A percentile compares a stretch with the other conserved stretches of the same genome.
Evolutionary conservation across 768 basidiomycete species (phyloP).

Genomic region (Trametes maxima): DNA sequence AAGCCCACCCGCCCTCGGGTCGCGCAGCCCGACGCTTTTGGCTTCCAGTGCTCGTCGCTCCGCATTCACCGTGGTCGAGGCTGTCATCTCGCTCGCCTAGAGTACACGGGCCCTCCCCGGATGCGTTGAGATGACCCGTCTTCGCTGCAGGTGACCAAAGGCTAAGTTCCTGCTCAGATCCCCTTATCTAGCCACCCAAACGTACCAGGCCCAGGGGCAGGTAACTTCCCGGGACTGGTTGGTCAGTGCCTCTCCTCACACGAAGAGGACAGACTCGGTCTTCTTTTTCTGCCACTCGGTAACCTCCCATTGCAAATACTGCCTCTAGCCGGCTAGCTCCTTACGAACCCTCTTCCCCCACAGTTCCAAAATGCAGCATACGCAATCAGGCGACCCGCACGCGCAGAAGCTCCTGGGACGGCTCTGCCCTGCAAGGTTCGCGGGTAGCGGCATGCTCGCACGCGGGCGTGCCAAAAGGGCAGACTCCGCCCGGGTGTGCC

Average conservation of each 20-base stretch:
- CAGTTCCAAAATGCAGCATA: neutral
- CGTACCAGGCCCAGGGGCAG: slow-evolving; percentile 12
- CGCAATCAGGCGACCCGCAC: neutral
- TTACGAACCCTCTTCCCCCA: neutral
- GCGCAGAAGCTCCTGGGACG: neutral
- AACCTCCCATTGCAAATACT: neutral
- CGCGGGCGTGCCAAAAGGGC: slow-evolving; percentile 1
- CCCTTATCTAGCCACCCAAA: slow-evolving; percentile 10
- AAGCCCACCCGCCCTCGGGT: neutral
- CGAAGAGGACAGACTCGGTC: neutral
- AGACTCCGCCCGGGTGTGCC: slow-evolving; percentile 9
- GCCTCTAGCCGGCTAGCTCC: slow-evolving; percentile 3
- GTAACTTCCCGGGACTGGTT: slow-evolving; percentile 6
- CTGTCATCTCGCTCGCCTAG: neutral
- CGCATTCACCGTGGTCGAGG: neutral
- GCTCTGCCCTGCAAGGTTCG: slow-evolving; percentile 14
- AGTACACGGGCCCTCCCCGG: no score
- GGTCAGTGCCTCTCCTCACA: slow-evolving; percentile 5
- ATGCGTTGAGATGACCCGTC: neutral
- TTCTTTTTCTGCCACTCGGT: neutral
- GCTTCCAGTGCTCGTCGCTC: neutral
- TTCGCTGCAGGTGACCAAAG: neutral
- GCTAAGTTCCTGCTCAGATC: neutral
- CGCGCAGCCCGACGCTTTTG: neutral
- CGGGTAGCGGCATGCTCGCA: slow-evolving; percentile 13